Conservation (phyloP, 2,329 filamentous ascomycete genomes). For the Colletotrichum tanaceti region DNA sequence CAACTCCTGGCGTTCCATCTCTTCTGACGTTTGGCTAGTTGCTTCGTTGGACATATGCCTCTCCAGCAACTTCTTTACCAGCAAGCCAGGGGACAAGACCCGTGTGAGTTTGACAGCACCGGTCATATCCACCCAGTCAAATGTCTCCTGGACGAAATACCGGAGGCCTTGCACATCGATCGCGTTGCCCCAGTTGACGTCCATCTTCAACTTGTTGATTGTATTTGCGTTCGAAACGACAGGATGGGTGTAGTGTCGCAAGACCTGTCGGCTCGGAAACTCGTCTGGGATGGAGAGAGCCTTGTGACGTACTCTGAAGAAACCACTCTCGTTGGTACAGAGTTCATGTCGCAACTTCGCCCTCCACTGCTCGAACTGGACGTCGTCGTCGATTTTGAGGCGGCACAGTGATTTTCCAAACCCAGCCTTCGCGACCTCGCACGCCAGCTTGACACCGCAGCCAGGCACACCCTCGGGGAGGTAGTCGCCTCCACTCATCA, state of each 20-base stretch:
- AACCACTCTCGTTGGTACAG: slow-evolving; percentile 82
- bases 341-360: slow-evolving; percentile 79
- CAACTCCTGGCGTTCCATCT: slow-evolving; percentile 57
- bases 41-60: slow-evolving; percentile 47
- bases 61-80: slow-evolving; percentile 69
- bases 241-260: slow-evolving; percentile 90
- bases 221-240: slow-evolving; percentile 75
- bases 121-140: slow-evolving; percentile 84
- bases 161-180: slow-evolving; percentile 77
- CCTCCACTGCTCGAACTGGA: slow-evolving; percentile 76
- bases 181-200: slow-evolving; percentile 70
- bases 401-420: slow-evolving; percentile 82
- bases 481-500: slow-evolving; percentile 97
- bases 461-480: slow-evolving; percentile 87
- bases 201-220: slow-evolving; percentile 64
- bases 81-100: slow-evolving; percentile 79
- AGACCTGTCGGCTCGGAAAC: slow-evolving; percentile 83
- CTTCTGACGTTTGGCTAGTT: slow-evolving; percentile 39
- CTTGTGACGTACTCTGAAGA: slow-evolving; percentile 82
- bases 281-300: slow-evolving; percentile 79
- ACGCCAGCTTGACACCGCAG: slow-evolving; percentile 88
- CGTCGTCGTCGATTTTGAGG: slow-evolving; percentile 68
- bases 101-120: slow-evolving; percentile 89
- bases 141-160: slow-evolving; percentile 79
- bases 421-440: slow-evolving; percentile 88